Percentiles rank a stretch among this genome's conserved stretches.
Conservation (phyloP, 371 early-diverging fungal species). For the Mortierella sp. region DNA sequence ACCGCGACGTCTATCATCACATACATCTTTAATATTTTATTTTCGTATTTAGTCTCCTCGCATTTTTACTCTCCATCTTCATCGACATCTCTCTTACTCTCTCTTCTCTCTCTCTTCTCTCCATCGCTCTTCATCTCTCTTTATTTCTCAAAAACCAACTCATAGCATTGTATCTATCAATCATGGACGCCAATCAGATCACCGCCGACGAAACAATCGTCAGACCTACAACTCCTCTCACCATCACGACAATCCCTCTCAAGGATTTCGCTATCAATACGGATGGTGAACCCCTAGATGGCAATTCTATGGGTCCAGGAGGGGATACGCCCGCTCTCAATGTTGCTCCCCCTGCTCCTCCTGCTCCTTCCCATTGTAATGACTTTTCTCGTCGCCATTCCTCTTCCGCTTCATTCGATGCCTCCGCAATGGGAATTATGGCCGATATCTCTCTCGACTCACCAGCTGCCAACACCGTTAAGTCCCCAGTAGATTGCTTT, state of each 20-base stretch:
- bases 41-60: no score
- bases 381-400: constrained; percentile 12
- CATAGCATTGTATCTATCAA: neutral
- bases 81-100: no score
- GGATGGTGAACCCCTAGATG: constrained; percentile 7
- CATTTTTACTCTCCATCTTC: no score
- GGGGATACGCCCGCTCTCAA: neutral
- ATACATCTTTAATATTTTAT: no score
- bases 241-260: neutral
- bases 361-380: constrained; percentile 18
- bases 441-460: constrained; percentile 8
- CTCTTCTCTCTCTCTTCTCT: neutral
- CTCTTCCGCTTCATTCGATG: neutral
- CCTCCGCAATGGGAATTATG: constrained; percentile 6
- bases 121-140: neutral
- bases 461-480: neutral
- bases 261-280: neutral
- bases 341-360: constrained; percentile 20
- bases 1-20: no score
- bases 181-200: neutral
- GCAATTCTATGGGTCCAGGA: constrained; percentile 4
- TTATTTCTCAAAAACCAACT: neutral
- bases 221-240: neutral
- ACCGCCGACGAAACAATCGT: neutral
- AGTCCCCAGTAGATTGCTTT: neutral